Evolutionary conservation across 805 yeast genomes (phyloP).

Genomic region (Ogataea pini): DNA sequence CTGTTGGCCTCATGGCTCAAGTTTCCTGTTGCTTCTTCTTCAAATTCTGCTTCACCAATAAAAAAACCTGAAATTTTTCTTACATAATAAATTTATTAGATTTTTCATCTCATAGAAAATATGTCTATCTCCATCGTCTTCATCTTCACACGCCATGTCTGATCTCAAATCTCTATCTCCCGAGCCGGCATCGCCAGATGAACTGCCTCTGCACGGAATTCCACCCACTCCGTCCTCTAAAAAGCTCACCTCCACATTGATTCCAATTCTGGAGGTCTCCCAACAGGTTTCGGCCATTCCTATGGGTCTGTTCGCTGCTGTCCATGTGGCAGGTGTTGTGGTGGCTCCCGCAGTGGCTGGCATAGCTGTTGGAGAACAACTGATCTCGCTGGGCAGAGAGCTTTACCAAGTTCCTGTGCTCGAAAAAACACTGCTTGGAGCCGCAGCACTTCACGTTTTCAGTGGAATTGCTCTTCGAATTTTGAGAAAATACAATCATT

Average conservation of each 20-base stretch:
- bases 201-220: constrained; percentile 17
- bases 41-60: too few species aligned
- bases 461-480: constrained; percentile 53
- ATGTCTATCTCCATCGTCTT: too few species aligned
- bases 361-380: constrained; percentile 46
- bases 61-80: background rate
- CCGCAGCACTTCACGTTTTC: constrained; percentile 48
- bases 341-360: constrained; percentile 53
- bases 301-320: constrained; percentile 54
- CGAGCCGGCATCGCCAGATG: constrained; percentile 23
- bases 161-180: constrained; percentile 20
- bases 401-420: constrained; percentile 56
- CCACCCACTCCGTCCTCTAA: constrained; percentile 18
- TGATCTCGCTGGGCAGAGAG: constrained; percentile 60
- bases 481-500: constrained; percentile 35
- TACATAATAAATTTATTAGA: background rate
- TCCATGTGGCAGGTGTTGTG: constrained; percentile 58
- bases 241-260: constrained; percentile 9
- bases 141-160: background rate
- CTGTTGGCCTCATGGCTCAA: too few species aligned
- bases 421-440: constrained; percentile 51
- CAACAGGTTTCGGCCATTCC: constrained; percentile 67
- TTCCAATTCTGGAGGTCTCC: constrained; percentile 24
- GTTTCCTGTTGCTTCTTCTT: too few species aligned
- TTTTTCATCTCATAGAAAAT: constrained; percentile 1